Base-by-base conservation (phyloP, 352 stramenopile genomes). In the Phytophthora colocasiae region DNA sequence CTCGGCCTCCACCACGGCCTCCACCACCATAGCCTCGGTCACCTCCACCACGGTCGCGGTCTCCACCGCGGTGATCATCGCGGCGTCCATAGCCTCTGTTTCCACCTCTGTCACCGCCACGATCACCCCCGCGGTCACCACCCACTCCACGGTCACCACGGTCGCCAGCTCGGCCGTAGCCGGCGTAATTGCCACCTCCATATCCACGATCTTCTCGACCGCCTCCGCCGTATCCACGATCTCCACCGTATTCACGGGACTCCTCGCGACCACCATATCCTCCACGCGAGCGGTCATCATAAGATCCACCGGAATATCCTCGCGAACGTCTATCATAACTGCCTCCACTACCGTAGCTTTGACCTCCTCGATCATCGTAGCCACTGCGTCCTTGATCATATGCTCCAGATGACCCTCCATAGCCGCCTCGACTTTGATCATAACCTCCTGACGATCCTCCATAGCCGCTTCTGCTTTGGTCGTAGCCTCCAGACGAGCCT, bases 41-140 rank as follows among this genome's bases (percentile, higher is more conserved):
- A 39, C 66, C 59, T 44, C 77, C 63, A 24, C 66, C 50, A 26
- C 69, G 68, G 12, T 73, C 58, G 17, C 62, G 45, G 15, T 73
- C 68, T 31, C 72, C 71, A n/a, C 66, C 60, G 27, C 66, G 69
- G 12, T 71, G 59, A 10, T 78, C 77, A n/a, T 71, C 61, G 10
- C 73, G 60, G 19, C 66, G 51, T 38, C 75, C 64, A 32, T 19
- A 19, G 19, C 77, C 66, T 43, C 75, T 58, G 40, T 66, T 63
- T 31, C 27, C 27, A 31, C 27, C 27, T 7, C 27, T 4, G 47
- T 66, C 58, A 24, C 66, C 77, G 6, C 69, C 62, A 3, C 74
- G 65, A 19, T 53, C 47, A 1, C 27, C 47, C n/a, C 47, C 34
- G 6, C 19, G 19, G 19, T 1, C 19, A 19, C 19, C 19, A 19